Conservation (phyloP, 106 monocot genomes). For the Allium sativum region DNA sequence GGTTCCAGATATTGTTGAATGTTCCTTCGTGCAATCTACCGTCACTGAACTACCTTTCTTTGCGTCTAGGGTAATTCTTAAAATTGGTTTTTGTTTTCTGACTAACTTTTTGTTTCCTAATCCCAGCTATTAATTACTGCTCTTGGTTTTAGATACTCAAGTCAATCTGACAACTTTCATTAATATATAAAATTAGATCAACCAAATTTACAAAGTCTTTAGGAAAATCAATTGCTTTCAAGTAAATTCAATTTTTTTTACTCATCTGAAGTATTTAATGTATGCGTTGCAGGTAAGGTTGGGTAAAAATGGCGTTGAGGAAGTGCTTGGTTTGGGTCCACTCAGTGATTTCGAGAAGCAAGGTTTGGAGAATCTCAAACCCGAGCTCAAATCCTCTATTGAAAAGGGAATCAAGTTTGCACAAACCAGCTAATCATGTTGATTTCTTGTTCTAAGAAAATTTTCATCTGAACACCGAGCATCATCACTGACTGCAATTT, state of each 20-base stretch:
- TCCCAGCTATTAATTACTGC: not conserved
- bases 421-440: conserved; percentile 18
- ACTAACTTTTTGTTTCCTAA: not conserved
- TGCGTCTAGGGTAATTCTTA: conserved; percentile 66
- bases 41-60: conserved; percentile 93
- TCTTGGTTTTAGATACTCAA: not conserved
- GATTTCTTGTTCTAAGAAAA: too few relatives aligned
- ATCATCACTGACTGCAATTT: too few relatives aligned
- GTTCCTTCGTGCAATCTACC: conserved; percentile 87
- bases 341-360: conserved; percentile 67
- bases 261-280: too few relatives aligned
- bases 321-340: conserved; percentile 57
- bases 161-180: too few relatives aligned
- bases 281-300: conserved; percentile 58
- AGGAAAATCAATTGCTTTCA: too few relatives aligned
- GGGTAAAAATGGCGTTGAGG: conserved; percentile 75
- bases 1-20: conserved; percentile 75
- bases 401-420: conserved; percentile 87
- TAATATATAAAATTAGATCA: too few relatives aligned
- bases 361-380: conserved; percentile 57
- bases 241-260: too few relatives aligned
- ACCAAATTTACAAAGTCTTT: too few relatives aligned
- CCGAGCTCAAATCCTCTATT: conserved; percentile 67
- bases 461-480: too few relatives aligned
- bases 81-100: not conserved